Percentiles rank a stretch among this genome's conserved stretches.
Evolutionary conservation across 306 rosid species (phyloP).

Genomic region (Castanea sativa): DNA sequence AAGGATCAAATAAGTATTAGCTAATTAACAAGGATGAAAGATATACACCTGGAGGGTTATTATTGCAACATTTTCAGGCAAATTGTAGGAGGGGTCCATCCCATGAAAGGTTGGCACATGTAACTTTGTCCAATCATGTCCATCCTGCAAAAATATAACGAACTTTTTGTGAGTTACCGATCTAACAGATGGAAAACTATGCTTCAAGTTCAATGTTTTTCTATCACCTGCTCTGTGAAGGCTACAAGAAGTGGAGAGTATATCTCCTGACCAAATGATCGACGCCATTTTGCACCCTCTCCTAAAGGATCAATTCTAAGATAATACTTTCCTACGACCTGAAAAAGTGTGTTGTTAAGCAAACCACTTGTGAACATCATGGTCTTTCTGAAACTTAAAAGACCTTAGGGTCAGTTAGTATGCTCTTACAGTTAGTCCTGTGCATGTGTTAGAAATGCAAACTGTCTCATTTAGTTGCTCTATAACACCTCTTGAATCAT

Average conservation of each 20-base stretch:
- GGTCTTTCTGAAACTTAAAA: slow-evolving; percentile 11
- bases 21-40: slow-evolving; percentile 2
- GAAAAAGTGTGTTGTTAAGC: slow-evolving; percentile 15
- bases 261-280: slow-evolving; percentile 86
- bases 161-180: background rate
- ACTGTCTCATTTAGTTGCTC: slow-evolving; percentile 87
- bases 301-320: slow-evolving; percentile 76
- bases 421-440: slow-evolving; percentile 69
- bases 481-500: slow-evolving; percentile 79
- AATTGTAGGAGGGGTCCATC: slow-evolving; percentile 52
- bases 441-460: slow-evolving; percentile 55
- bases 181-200: background rate
- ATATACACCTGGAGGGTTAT: slow-evolving; percentile 65
- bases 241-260: slow-evolving; percentile 84
- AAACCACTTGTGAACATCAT: slow-evolving; percentile 8
- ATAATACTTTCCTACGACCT: slow-evolving; percentile 77
- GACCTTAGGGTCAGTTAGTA: background rate
- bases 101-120: slow-evolving; percentile 55
- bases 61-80: slow-evolving; percentile 71
- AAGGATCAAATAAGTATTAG: background rate
- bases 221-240: slow-evolving; percentile 60
- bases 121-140: slow-evolving; percentile 49
- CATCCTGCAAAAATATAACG: slow-evolving; percentile 40
- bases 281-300: slow-evolving; percentile 91
- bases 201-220: slow-evolving; percentile 1